Evolutionary conservation across 140 eudicot genomes (phyloP).

Genomic region (Oenanthe javanica): DNA sequence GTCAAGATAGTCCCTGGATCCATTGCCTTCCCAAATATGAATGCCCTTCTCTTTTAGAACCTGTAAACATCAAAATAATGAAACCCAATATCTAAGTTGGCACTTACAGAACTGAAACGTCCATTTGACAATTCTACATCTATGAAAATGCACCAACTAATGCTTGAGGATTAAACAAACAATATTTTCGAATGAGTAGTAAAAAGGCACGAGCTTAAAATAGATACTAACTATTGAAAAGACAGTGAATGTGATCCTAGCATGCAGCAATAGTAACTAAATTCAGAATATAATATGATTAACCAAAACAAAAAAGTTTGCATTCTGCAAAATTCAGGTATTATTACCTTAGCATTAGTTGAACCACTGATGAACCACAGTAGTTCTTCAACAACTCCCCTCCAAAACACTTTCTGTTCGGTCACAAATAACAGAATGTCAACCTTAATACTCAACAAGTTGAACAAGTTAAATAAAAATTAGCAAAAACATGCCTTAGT

Average conservation of each 20-base stretch:
- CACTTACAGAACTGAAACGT: neutral
- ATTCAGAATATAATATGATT: neutral
- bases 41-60: constrained; percentile 79
- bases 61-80: constrained; percentile 21
- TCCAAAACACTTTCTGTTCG: constrained; percentile 81
- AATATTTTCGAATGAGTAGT: neutral
- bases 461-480: neutral
- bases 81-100: constrained; percentile 13
- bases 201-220: neutral
- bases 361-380: constrained; percentile 98
- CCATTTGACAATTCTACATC: neutral
- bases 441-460: neutral
- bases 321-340: neutral
- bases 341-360: constrained; percentile 73
- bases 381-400: constrained; percentile 93
- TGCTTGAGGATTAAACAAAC: neutral
- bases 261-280: neutral
- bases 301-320: neutral
- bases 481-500: constrained; percentile 43
- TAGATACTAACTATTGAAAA: neutral
- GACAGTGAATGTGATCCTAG: neutral
- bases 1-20: constrained; percentile 87
- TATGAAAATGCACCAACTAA: neutral
- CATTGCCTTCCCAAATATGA: constrained; percentile 96
- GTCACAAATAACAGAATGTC: constrained; percentile 10